Conservation (phyloP, 1,284 basidiomycete species). For the Kwoniella shivajii region DNA sequence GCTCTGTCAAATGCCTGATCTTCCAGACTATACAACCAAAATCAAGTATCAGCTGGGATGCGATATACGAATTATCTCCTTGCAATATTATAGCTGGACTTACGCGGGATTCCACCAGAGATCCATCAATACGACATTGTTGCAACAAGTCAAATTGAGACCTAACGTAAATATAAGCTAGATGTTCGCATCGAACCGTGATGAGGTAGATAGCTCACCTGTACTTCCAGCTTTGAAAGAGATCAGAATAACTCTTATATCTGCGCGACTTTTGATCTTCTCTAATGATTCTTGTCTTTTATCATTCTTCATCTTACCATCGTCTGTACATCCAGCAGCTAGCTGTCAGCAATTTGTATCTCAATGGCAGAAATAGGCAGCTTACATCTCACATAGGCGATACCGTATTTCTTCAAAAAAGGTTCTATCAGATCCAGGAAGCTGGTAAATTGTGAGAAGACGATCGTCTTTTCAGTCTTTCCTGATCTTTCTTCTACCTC, state of each 20-base stretch:
- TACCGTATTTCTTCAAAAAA: constrained; percentile 67
- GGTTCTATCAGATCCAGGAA: constrained; percentile 87
- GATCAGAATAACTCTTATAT: constrained; percentile 77
- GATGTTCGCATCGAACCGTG: too few relatives aligned
- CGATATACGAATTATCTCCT: too few relatives aligned
- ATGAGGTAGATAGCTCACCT: constrained; percentile 55
- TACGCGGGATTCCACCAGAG: constrained; percentile 90
- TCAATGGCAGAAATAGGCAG: too few relatives aligned
- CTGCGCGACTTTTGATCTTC: constrained; percentile 67
- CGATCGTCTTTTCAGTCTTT: constrained; percentile 79
- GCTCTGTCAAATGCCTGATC: constrained; percentile 92
- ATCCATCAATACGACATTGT: constrained; percentile 89
- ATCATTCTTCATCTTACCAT: constrained; percentile 78
- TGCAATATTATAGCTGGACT: constrained; percentile 15
- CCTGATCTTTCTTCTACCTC: constrained; percentile 67
- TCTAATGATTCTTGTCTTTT: constrained; percentile 74
- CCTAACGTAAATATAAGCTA: constrained; percentile 56
- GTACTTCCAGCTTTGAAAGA: constrained; percentile 96
- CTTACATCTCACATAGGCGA: constrained; percentile 83
- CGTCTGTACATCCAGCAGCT: constrained; percentile 62
- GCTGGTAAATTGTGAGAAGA: constrained; percentile 72
- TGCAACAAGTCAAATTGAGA: constrained; percentile 90
- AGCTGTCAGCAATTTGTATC: too few relatives aligned
- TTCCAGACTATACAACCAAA: constrained; percentile 60
- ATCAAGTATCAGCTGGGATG: neutral